Base-by-base conservation (phyloP, 257 asterid genomes). In the Petunia axillaris region DNA sequence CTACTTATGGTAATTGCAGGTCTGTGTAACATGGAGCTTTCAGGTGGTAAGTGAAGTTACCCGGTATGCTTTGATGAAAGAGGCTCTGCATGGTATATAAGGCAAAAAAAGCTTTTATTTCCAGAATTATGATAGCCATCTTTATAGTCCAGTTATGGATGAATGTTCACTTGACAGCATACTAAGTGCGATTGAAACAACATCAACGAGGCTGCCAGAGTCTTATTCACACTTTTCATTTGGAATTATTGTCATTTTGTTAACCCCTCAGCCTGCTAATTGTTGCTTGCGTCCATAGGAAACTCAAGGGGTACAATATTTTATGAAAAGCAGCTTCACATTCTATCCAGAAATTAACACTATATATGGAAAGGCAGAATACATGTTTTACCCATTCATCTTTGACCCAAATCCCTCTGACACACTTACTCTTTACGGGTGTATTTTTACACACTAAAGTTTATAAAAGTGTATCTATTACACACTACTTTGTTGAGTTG, bases 1-100 rank as follows among this genome's bases (percentile, higher is more conserved):
- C 36, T 65, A 40, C 74, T 65, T 14, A 36, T 65, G 25, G 25
- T 25, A 25, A 65, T 40, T 65, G n/a, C 73, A 77, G 73, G 60
- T 58, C 70, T 76, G 64, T 77, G 4, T 7, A 8, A 35, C 53
- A 59, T 9, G 39, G 59, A 16, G 80, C 46, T 59, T 52, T 59
- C 3, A 43, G 58, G 35, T 59, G 70, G 70, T 16, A 59, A 59
- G 1, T 9, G 52, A 57, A 9, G 13, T 50, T 2, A 25, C n/a
- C 53, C 25, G 4, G 50, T 16, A 58, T 39, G 36, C 37, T 77
- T 10, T 59, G 73, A 43, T 16, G 15, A 46, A 41, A 9, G 4
- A 43, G 80, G 15, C 53, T 5, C 3, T 58, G 38, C 58, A 2
- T 48, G 54, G 54, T 48, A 48, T 8, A 48, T 48, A 48, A 68